Evolutionary conservation across 164 flowering plant species (phyloP).

Genomic region (Hamamelis virginiana): DNA sequence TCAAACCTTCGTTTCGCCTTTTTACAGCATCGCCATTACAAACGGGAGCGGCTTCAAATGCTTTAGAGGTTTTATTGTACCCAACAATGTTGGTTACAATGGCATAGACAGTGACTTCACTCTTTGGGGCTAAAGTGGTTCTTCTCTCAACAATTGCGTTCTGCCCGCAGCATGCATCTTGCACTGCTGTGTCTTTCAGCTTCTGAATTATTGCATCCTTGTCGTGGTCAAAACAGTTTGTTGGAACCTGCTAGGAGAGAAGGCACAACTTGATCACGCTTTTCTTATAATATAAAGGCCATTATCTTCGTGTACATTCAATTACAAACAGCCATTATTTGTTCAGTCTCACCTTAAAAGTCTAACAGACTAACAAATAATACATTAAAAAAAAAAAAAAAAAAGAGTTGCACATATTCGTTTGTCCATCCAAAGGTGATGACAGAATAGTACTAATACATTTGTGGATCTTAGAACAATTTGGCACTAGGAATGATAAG

Average conservation of each 20-base stretch:
- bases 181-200: slow-evolving; percentile 50
- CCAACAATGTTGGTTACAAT: slow-evolving; percentile 58
- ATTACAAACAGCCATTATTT: neutral
- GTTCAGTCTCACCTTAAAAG: neutral
- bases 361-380: too few relatives aligned
- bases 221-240: slow-evolving; percentile 36
- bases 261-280: slow-evolving; percentile 1
- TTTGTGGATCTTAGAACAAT: too few relatives aligned
- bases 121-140: slow-evolving; percentile 34
- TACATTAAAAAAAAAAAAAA: neutral
- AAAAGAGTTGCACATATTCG: neutral
- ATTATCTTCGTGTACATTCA: too few relatives aligned
- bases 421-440: too few relatives aligned
- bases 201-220: slow-evolving; percentile 41
- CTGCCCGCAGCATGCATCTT: slow-evolving; percentile 58
- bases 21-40: slow-evolving; percentile 38
- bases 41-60: slow-evolving; percentile 19
- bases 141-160: slow-evolving; percentile 49
- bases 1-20: slow-evolving; percentile 26
- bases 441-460: too few relatives aligned
- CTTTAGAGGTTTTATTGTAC: slow-evolving; percentile 21
- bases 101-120: slow-evolving; percentile 52
- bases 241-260: slow-evolving; percentile 43
- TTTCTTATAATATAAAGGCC: neutral
- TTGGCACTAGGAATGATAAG: too few relatives aligned